Evolutionary conservation across 2,329 filamentous ascomycete species (phyloP), one percentile per base, ranked within the genome.

Genomic region (Chaetomium strumarium): DNA sequence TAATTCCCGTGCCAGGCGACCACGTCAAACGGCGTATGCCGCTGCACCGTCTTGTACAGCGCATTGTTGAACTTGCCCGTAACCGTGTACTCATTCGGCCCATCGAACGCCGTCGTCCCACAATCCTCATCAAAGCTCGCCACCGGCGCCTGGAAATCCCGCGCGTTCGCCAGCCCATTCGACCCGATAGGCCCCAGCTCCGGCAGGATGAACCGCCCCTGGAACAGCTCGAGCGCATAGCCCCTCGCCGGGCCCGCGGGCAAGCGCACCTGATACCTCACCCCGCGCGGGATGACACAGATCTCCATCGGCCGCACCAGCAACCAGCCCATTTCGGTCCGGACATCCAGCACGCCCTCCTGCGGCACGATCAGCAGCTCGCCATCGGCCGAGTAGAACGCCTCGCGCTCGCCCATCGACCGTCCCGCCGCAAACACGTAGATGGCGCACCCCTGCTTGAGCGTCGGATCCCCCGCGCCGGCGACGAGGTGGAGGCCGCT

Each of bases 301-400:
- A 92, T 89, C 68, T 92, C 88, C 67, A 86, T 85, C 1, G 86
- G 86, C 49, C 87, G 78, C n/a, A 91, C 82, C 40, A 88, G 77
- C 6, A 92, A 72, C 63, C 78, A 80, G 42, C 88, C 88, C 44
- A 91, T 74, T 68, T 92, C 88, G 1, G 88, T 92, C 62, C 84
- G 80, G 56, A 92, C 85, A 63, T 91, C 86, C 37, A 92, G 71
- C 13, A 77, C 76, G 2, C 88, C 88, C 57, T 87, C 80, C 65
- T 92, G 88, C 1, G 85, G 77, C 13, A 92, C 85, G 56, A 92
- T 83, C 51, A 91, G 69, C 61, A 89, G 79, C 66, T 92, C 88
- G 12, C 88, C 88, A 64, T 92, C 88, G 0, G 89, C 85, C 3
- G 86, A 91, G 75, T 92, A 95, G 67, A 91, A 95, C 0, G 88